phyloP scores from a whole-genome alignment of 225 moss, liverwort and hornwort species.

The Rhytidiadelphus loreus region DNA sequence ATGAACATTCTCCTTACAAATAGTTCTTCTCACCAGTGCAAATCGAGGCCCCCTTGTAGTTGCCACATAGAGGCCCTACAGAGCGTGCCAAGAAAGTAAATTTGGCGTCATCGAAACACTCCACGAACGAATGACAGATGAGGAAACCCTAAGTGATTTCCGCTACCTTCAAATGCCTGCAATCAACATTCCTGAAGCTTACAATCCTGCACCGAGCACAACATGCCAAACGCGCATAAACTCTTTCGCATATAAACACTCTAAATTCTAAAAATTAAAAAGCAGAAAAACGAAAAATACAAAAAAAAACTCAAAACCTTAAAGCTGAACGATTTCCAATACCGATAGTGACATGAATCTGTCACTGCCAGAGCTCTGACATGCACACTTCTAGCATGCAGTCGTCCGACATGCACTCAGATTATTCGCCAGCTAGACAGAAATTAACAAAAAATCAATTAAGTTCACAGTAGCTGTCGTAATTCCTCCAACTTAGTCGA shows the following conservation, averaged over 20 bases:
- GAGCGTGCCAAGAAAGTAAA: background rate
- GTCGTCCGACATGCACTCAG: background rate
- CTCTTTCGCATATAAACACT: background rate
- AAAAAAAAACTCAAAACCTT: background rate
- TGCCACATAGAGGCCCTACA: background rate
- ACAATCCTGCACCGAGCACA: background rate
- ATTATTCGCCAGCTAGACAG: background rate
- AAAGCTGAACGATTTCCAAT: background rate
- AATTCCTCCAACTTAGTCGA: background rate
- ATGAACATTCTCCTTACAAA: background rate
- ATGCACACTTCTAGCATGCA: background rate
- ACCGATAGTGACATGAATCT: background rate
- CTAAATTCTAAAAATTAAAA: background rate
- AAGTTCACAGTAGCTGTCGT: background rate
- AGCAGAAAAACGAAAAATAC: background rate
- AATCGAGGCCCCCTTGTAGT: background rate
- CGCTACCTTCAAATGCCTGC: background rate
- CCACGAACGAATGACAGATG: background rate
- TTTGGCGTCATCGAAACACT: background rate
- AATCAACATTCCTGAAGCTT: background rate
- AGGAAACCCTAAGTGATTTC: conserved; percentile 10
- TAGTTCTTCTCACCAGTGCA: background rate
- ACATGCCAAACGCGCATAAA: background rate
- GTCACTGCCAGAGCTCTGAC: background rate
- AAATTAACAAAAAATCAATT: background rate